Conservation (phyloP, 208 protist species). For the Zelonia costaricensis region DNA sequence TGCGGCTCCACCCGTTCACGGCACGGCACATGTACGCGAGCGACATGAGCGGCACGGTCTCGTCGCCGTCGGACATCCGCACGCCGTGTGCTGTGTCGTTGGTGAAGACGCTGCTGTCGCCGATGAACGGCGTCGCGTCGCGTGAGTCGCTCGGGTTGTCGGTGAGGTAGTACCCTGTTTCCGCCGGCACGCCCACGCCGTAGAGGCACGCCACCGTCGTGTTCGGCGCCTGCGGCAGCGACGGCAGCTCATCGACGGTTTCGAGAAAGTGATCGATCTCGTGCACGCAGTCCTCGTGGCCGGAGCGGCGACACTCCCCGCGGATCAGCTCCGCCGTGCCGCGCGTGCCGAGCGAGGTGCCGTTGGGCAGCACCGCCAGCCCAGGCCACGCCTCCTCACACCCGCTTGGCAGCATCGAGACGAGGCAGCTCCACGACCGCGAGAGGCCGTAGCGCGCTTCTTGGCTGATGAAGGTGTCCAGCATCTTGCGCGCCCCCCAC, state of each 20-base stretch:
- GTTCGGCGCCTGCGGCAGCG: constrained; percentile 80
- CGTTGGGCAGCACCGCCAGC: constrained; percentile 54
- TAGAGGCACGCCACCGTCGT: constrained; percentile 91
- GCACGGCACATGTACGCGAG: constrained; percentile 92
- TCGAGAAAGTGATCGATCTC: constrained; percentile 37
- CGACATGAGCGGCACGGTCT: constrained; percentile 88
- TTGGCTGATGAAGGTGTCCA: constrained; percentile 83
- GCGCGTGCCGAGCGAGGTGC: constrained; percentile 38
- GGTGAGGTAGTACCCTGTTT: constrained; percentile 79
- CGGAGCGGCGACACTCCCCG: constrained; percentile 45
- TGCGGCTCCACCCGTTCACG: constrained; percentile 80
- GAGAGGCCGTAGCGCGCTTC: constrained; percentile 60
- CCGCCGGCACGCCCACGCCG: constrained; percentile 78
- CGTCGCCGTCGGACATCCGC: constrained; percentile 77
- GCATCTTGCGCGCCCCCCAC: constrained; percentile 43
- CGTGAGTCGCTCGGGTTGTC: constrained; percentile 2
- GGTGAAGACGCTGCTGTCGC: constrained; percentile 31
- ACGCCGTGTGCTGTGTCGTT: constrained; percentile 54
- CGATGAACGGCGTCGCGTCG: constrained; percentile 20
- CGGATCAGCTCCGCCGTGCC: constrained; percentile 36
- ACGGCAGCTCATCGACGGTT: constrained; percentile 41
- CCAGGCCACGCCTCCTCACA: constrained; percentile 58
- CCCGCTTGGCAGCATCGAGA: constrained; percentile 67
- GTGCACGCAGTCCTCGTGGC: constrained; percentile 49
- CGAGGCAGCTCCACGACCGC: constrained; percentile 73